phyloP scores from a whole-genome alignment of 2,329 filamentous ascomycete species.

The Geoglossum cookeanum region DNA sequence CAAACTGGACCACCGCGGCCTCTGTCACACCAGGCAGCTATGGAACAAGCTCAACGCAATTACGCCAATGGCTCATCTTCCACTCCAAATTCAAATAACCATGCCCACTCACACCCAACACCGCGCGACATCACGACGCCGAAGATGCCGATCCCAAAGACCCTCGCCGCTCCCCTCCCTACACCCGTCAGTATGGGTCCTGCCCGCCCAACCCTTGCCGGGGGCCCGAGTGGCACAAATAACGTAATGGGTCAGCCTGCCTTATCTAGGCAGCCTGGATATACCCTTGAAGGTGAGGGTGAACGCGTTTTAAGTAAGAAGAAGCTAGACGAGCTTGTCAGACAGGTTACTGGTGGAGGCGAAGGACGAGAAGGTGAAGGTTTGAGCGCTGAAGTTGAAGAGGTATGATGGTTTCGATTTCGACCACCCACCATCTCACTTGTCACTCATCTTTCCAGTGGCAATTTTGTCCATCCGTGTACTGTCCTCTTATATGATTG shows the following conservation, averaged over 20 bases:
- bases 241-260: slow-evolving; percentile 80
- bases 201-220: slow-evolving; percentile 64
- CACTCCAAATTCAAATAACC: slow-evolving; percentile 16
- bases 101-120: slow-evolving; percentile 12
- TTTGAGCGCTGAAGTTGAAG: slow-evolving; percentile 83
- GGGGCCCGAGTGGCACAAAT: slow-evolving; percentile 54
- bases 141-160: slow-evolving; percentile 72
- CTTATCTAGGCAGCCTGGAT: slow-evolving; percentile 60
- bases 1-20: slow-evolving; percentile 22
- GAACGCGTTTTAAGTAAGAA: slow-evolving; percentile 94
- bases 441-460: neutral
- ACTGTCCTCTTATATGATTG: neutral
- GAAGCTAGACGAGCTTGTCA: slow-evolving; percentile 85
- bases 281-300: slow-evolving; percentile 76
- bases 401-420: slow-evolving; percentile 37
- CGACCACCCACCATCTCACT: neutral
- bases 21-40: slow-evolving; percentile 26
- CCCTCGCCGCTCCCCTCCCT: slow-evolving; percentile 51
- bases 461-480: neutral
- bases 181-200: slow-evolving; percentile 54
- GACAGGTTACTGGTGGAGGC: slow-evolving; percentile 74
- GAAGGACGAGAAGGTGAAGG: slow-evolving; percentile 57
- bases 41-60: slow-evolving; percentile 17
- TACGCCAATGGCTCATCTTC: slow-evolving; percentile 15
- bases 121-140: slow-evolving; percentile 25